These are phyloP conservation scores for Fusarium poae DNA, from an alignment of 2,329 filamentous ascomycete species.

Conservation along the genomic window DNA sequence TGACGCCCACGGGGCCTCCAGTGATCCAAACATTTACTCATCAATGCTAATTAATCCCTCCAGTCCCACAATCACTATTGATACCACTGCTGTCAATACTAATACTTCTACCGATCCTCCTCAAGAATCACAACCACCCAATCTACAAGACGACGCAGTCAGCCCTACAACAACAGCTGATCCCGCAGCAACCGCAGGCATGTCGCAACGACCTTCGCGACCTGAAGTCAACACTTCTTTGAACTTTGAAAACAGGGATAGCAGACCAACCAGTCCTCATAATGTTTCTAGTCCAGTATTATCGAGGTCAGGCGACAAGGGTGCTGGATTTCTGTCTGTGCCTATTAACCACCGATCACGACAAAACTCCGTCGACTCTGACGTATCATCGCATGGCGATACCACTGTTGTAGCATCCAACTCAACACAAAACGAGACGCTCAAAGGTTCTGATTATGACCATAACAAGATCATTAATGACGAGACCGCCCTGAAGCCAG, in stretches of 20 bases:
- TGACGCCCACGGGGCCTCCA: slow-evolving; percentile 29
- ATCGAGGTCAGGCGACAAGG: slow-evolving; percentile 60
- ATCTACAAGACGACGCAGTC: slow-evolving; percentile 57
- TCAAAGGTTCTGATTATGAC: slow-evolving; percentile 55
- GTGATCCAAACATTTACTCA: slow-evolving; percentile 16
- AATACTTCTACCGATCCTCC: slow-evolving; percentile 50
- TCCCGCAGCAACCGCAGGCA: slow-evolving; percentile 46
- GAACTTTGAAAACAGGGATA: slow-evolving; percentile 75
- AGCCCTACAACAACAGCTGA: slow-evolving; percentile 58
- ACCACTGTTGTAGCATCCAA: slow-evolving; percentile 67
- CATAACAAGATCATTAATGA: slow-evolving; percentile 73
- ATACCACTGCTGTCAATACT: slow-evolving; percentile 60
- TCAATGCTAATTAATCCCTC: slow-evolving; percentile 31
- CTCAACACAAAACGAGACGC: slow-evolving; percentile 60
- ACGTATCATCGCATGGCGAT: slow-evolving; percentile 71
- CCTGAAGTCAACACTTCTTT: slow-evolving; percentile 66
- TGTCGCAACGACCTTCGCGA: slow-evolving; percentile 43
- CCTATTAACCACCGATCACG: slow-evolving; percentile 70
- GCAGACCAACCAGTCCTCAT: slow-evolving; percentile 77
- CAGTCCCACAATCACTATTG: slow-evolving; percentile 68
- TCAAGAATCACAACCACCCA: slow-evolving; percentile 41
- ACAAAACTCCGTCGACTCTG: slow-evolving; percentile 78
- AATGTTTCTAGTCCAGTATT: slow-evolving; percentile 74
- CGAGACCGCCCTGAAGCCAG: slow-evolving; percentile 77
- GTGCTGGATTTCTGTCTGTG: slow-evolving; percentile 72